A percentile compares a stretch with the other conserved stretches of the same genome.
These are phyloP conservation scores for Conticribra guillardii DNA, from an alignment of 108 stramenopile species.

Conservation along the genomic window DNA sequence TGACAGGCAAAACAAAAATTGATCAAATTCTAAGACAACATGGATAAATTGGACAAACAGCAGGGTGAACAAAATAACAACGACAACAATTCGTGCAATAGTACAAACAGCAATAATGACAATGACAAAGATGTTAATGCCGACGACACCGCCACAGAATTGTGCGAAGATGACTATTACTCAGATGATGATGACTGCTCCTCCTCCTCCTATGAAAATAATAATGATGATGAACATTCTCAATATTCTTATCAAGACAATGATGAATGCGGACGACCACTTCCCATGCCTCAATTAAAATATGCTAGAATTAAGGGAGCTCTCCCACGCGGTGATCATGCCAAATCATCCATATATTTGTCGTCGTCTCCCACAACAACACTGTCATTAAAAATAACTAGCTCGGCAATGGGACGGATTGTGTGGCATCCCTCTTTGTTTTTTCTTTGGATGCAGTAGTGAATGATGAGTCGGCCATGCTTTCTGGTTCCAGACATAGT, in stretches of 20 bases:
- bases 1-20: no score
- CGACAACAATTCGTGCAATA: no score
- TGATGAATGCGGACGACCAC: slow-evolving; percentile 22
- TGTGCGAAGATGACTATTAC: slow-evolving; percentile 1
- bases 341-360: no score
- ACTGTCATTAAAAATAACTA: slow-evolving; percentile 27
- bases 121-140: neutral
- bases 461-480: slow-evolving; percentile 9
- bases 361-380: slow-evolving; percentile 1
- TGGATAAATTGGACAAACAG: no score
- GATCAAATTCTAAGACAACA: no score
- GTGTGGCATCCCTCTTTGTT: slow-evolving; percentile 20
- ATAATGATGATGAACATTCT: slow-evolving; percentile 26
- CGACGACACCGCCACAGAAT: slow-evolving; percentile 29
- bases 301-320: slow-evolving; percentile 42
- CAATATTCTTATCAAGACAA: slow-evolving; percentile 32
- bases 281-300: slow-evolving; percentile 43
- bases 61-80: no score
- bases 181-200: neutral
- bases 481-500: slow-evolving; percentile 25
- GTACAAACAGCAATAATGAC: neutral
- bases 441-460: neutral
- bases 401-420: slow-evolving; percentile 35
- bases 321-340: slow-evolving; percentile 18
- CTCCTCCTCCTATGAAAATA: no score